A percentile compares a stretch with the other conserved stretches of the same genome.
Conservation (phyloP, 352 stramenopile species). For the Blastocystis sp. region DNA sequence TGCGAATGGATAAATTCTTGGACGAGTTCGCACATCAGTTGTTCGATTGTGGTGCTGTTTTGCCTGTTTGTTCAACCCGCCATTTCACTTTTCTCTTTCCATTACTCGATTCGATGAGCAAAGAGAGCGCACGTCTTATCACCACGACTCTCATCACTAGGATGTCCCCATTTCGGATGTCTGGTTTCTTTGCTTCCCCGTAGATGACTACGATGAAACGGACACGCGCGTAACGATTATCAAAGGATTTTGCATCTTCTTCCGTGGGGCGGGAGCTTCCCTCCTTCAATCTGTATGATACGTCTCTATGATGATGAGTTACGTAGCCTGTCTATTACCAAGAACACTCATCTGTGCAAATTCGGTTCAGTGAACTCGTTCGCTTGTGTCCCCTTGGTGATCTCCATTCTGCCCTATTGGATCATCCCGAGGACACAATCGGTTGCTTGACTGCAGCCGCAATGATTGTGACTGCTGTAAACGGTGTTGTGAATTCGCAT, state of each 20-base stretch:
- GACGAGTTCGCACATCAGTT: background rate
- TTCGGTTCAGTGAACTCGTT: conserved; percentile 7
- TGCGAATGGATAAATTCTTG: background rate
- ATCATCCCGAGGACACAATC: conserved; percentile 56
- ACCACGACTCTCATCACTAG: background rate
- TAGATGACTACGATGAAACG: conserved; percentile 51
- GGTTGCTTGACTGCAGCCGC: conserved; percentile 44
- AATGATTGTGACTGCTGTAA: conserved; percentile 49
- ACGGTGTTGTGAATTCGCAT: conserved; percentile 52
- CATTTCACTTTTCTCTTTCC: background rate
- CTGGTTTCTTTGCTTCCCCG: conserved; percentile 46
- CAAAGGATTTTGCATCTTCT: conserved; percentile 54
- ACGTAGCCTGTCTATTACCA: conserved; percentile 20
- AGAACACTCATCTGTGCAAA: conserved; percentile 29
- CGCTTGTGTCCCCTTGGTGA: conserved; percentile 27
- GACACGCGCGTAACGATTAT: conserved; percentile 55
- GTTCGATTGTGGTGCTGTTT: background rate
- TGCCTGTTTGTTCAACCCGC: background rate
- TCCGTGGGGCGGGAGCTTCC: background rate
- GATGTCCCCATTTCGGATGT: conserved; percentile 53
- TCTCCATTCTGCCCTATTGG: conserved; percentile 42
- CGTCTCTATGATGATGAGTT: too few relatives aligned
- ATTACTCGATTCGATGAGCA: background rate
- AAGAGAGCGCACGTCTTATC: background rate
- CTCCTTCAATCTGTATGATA: conserved; percentile 17